Evolutionary conservation across 2,329 filamentous ascomycete species (phyloP), one percentile per base, ranked within the genome.

Genomic region (Aspergillus novofumigatus): DNA sequence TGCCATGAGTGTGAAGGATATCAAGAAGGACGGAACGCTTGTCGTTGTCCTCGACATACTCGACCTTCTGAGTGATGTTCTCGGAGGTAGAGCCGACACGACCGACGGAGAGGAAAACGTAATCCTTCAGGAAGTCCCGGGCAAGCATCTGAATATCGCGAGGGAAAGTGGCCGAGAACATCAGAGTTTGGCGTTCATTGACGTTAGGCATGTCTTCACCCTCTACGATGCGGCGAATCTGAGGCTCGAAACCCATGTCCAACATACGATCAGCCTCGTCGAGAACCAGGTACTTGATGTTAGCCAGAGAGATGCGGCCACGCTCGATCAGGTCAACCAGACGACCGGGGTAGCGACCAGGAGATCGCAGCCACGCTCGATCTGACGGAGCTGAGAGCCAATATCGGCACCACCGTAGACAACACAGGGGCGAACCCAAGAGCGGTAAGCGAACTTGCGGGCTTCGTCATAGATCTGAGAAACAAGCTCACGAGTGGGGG

Each of bases 171-270:
- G 94, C 94, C 44, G 94, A 99, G 77, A 99, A 99, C 94, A 99
- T 99, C 82, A 99, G 93, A 55, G 94, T 99, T 80, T 99, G 94
- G 72, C 94, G 92, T 68, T 84, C 81, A 65, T 86, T 80, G 59
- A 93, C 90, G 53, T 78, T 77, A 57, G 94, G 94, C 94, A 99
- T 99, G 70, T 99, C 94, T 80, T 97, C 94, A 59, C 92, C 92
- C 79, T 97, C 93, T 49, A 99, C 94, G 71, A 99, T 97, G 70
- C 93, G 90, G 72, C 94, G 92, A 74, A 99, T 99, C 81, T 99
- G 94, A 71, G 94, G 94, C 83, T 99, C 94, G 84, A 99, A 99
- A 94, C 94, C 94, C 94, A 99, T 99, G 85, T 99, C 94, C 84
- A 99, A 84, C 94, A 99, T 99, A 77, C 94, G 94, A 82, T 99